phyloP scores from a whole-genome alignment of 331 rosid genomes.

The Acacia pycnantha region DNA sequence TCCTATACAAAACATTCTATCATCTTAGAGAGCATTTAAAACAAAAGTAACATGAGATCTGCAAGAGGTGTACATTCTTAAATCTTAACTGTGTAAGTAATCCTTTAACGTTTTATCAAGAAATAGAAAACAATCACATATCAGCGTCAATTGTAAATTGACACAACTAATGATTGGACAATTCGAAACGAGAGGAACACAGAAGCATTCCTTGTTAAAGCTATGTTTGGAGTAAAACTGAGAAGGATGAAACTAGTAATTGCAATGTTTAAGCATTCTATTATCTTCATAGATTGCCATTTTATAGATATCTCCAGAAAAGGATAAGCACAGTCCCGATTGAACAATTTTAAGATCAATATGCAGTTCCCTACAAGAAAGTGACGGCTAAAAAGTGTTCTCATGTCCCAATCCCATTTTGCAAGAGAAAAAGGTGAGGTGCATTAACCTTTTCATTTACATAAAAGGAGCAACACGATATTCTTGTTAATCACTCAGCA shows the following conservation, averaged over 20 bases:
- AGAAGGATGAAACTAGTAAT: background rate
- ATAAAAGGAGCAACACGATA: background rate
- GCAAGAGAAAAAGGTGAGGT: background rate
- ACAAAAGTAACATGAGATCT: background rate
- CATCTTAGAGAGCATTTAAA: too few species aligned
- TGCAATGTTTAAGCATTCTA: background rate
- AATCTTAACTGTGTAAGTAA: background rate
- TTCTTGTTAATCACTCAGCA: background rate
- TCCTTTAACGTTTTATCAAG: background rate
- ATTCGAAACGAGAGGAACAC: background rate
- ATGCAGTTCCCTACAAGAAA: background rate
- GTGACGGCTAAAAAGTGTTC: background rate
- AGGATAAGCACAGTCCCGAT: background rate
- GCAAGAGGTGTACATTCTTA: background rate
- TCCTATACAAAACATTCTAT: too few species aligned
- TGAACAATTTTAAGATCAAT: background rate
- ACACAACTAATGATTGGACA: background rate
- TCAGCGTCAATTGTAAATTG: background rate
- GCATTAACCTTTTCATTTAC: background rate
- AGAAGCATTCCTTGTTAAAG: background rate
- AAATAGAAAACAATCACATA: background rate
- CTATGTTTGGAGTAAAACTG: background rate
- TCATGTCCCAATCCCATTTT: background rate
- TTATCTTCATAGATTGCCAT: background rate
- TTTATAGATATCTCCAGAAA: background rate